Base-by-base conservation (phyloP, 805 yeast species). In the Lipomyces oligophaga region DNA sequence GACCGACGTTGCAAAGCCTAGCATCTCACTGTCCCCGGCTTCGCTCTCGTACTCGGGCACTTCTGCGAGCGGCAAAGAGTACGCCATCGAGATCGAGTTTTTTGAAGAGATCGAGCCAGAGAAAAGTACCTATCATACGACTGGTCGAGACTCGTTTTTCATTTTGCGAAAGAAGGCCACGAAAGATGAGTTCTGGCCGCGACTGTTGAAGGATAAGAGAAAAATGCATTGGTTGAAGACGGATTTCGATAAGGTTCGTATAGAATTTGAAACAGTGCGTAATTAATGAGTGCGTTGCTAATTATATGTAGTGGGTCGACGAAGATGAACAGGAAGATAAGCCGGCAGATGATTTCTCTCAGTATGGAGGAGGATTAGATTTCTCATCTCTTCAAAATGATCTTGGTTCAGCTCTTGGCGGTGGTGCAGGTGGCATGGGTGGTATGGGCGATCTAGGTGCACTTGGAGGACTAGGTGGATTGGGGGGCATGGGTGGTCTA, bases 251-350 rank as follows among this genome's bases (percentile, higher is more conserved):
- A 85, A 45, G 55, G 55, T 51, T 15, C 10, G 55, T 43, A 4
- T 7, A n/a, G n/a, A 10, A 15, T 18, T 31, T 11, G 16, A 26
- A 26, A 13, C 13, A 26, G 13, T 26, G 13, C 19, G 25, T n/a
- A n/a, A n/a, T n/a, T 33, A 15, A 10, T 6, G n/a, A n/a, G 13
- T 24, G 13, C 18, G 11, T 24, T 35, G 4, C 11, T 2, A 16
- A 3, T 26, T 3, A 8, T 35, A 5, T 19, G 20, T 45, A 82
- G 67, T 90, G 98, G 98, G 95, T 85, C 33, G 98, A 90, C 64
- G 97, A 90, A 72, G 98, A 90, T 64, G 98, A 90, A 69, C 98
- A 90, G 69, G 88, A 86, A 33, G 89, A 80, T 48, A 72, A 67
- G 41, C 73, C 71, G 8, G 82, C 74, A 34, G 75, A 68, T 20